Base-by-base conservation (phyloP, 768 basidiomycete species). In the Boletus rubropictus region DNA sequence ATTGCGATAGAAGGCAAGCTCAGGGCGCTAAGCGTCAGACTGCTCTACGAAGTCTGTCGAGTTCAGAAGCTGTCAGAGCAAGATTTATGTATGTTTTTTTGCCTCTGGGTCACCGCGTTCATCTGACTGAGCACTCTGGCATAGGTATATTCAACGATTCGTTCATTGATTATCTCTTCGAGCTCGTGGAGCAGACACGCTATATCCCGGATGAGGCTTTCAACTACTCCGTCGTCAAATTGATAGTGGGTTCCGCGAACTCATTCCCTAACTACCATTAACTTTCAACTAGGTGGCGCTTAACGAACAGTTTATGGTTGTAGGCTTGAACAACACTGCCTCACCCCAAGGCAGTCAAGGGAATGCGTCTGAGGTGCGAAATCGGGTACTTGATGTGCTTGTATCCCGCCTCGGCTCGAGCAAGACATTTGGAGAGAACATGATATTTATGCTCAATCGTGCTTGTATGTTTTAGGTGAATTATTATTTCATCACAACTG, bases 281-380 rank as follows among this genome's bases (percentile, higher is more conserved):
- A 60, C 32, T 21, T 40, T 42, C 27, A n/a, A 11, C 4, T 58
- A 94, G 91, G 84, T 93, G 27, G 84, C 93, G 0, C 73, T 99
- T 25, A 99, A 97, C 60, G 95, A 99, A 63, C 94, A 98, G 66
- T 99, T 95, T 69, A 99, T 99, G 95, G 92, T 97, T 5, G 83
- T 89, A 0, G 79, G 81, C 4, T 61, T 92, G 35, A 73, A 48
- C 46, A 64, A 51, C 42, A 52, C 55, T 24, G 14, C 53, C 49
- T 39, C 62, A 48, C 39, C 56, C 53, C 41, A 57, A 51, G 34
- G 48, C 59, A 46, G 58, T 52, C 51, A 59, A 44, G 44, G 53
- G 60, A 55, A 66, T 58, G 42, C 54, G n/a, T 56, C 64, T 6
- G 76, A 81, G 44, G 65, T 67, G 14, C 72, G 76, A 48, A 99